phyloP scores from a whole-genome alignment of 2,329 filamentous ascomycete genomes.

The Dactylellina parvicollis region DNA sequence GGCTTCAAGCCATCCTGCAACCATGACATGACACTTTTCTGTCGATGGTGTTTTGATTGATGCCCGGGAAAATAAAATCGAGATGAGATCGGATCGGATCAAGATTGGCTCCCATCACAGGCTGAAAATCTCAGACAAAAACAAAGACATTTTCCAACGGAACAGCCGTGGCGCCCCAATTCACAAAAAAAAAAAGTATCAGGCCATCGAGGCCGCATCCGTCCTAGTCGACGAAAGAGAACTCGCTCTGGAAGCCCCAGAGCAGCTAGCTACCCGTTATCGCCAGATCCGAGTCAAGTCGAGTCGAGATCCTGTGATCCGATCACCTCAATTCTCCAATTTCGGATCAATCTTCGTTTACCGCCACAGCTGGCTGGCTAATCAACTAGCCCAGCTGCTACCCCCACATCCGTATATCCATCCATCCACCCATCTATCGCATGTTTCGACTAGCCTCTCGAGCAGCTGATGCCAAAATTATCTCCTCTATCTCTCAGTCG shows the following conservation, averaged over 20 bases:
- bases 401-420: no score
- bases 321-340: no score
- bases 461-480: background rate
- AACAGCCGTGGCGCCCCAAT: constrained; percentile 1
- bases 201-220: constrained; percentile 34
- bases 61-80: no score
- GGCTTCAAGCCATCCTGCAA: constrained; percentile 21
- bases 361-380: no score
- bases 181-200: background rate
- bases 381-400: no score
- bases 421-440: background rate
- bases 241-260: constrained; percentile 15
- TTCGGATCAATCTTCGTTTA: no score
- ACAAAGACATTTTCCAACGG: constrained; percentile 35
- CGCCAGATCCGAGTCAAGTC: constrained; percentile 6
- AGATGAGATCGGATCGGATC: constrained; percentile 15
- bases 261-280: background rate
- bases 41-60: no score
- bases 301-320: no score
- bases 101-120: constrained; percentile 25
- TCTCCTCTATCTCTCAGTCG: background rate
- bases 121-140: constrained; percentile 30
- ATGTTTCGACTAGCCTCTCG: background rate
- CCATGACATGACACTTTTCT: constrained; percentile 41
- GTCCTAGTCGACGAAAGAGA: constrained; percentile 21